Base-by-base conservation (phyloP, 768 basidiomycete genomes). In the Pluteus cervinus region DNA sequence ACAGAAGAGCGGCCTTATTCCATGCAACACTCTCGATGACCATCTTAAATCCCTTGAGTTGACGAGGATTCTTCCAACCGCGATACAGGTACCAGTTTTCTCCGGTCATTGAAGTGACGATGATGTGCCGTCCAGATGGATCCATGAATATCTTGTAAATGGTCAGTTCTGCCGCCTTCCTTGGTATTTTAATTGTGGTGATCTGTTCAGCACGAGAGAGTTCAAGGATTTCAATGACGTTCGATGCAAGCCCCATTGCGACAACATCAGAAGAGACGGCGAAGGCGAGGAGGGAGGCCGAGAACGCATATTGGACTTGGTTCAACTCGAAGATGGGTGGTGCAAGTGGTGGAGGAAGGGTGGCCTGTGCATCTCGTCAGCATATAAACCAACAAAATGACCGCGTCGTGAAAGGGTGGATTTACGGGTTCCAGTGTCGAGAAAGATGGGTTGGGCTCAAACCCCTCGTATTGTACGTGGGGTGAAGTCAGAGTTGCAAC, bases 21-120 rank as follows among this genome's bases (percentile, higher is more conserved):
- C 94, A 98, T 1, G 88, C 88, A 26, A 98, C 68, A 44, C 87
- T 83, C 57, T 93, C 88, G 46, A 98, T 84, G 51, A 87, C 71
- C 68, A 89, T 81, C 56, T 87, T 84, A 60, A 92, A 84, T 6
- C 69, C 64, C 52, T 87, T 84, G 37, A 98, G 66, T 29, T 73
- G 81, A 29, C 77, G 74, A 1, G 89, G 83, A 51, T 91, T 88
- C 65, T 85, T 86, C 77, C 82, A 84, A 7, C 75, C 71, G 37
- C 75, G 70, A 51, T 79, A 91, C 3, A 92, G 63, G 54, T 98
- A 97, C 81, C 87, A 97, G 44, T 89, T 93, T 54, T 99, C 93
- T 35, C 91, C 91, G 50, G 89, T 79, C 9, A 65, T 67, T 7
- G 91, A 92, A 0, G 89, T 87, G 37, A 94, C 71, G 28, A 98